phyloP scores from a whole-genome alignment of 2,329 filamentous ascomycete genomes.

The Helicocarpus griseus region DNA sequence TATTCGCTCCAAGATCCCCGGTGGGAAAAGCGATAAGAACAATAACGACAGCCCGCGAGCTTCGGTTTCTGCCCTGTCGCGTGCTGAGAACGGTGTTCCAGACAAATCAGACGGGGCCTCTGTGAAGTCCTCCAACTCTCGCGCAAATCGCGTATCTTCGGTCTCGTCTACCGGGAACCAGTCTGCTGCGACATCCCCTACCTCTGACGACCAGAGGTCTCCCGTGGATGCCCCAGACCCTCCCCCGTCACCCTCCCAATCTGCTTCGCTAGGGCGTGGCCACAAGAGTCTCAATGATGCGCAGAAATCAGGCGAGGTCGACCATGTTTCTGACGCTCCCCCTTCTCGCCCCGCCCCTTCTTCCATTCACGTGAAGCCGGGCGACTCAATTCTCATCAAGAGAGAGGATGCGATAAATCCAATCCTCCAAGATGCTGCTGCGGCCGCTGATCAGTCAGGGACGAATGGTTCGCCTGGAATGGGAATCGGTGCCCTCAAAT shows the following conservation, averaged over 20 bases:
- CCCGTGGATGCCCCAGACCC: conserved; percentile 43
- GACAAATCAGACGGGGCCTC: conserved; percentile 68
- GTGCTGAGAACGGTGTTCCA: conserved; percentile 43
- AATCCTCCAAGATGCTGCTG: conserved; percentile 41
- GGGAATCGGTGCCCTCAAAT: conserved; percentile 82
- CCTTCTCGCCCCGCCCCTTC: conserved; percentile 55
- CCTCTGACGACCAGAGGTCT: conserved; percentile 33
- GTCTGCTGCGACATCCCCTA: conserved; percentile 29
- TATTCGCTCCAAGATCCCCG: conserved; percentile 82
- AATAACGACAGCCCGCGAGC: conserved; percentile 72
- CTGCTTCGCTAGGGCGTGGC: conserved; percentile 60
- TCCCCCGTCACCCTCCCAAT: conserved; percentile 82
- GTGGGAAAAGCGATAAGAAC: conserved; percentile 43
- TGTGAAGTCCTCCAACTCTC: conserved; percentile 45
- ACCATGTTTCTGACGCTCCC: conserved; percentile 84
- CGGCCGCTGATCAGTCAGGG: conserved; percentile 25
- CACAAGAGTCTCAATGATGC: conserved; percentile 72
- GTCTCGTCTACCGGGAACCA: conserved; percentile 13
- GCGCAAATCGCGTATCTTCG: conserved; percentile 33
- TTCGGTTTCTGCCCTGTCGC: conserved; percentile 56
- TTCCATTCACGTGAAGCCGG: conserved; percentile 58
- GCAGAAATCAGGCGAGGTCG: conserved; percentile 81
- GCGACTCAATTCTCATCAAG: conserved; percentile 82
- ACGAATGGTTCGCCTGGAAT: conserved; percentile 49
- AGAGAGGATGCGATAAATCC: conserved; percentile 63